These are phyloP conservation scores for Aphanomyces astaci DNA, from an alignment of 352 stramenopile genomes.

Conservation along the genomic window DNA sequence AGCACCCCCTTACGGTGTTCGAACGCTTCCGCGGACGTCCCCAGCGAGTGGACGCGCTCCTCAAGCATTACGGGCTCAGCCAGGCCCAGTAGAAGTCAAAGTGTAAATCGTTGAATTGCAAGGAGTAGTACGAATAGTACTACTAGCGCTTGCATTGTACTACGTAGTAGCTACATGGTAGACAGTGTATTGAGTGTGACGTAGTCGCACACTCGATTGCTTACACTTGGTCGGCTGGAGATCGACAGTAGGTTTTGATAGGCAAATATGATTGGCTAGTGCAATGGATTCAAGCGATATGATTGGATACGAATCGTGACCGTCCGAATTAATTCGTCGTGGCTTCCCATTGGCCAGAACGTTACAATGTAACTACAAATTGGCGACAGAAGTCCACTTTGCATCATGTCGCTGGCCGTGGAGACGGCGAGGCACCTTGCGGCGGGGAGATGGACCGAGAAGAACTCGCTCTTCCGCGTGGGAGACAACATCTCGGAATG, in stretches of 20 bases:
- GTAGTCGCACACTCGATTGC: too few relatives aligned
- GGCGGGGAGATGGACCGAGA: background rate
- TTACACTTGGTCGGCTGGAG: too few relatives aligned
- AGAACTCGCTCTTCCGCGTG: constrained; percentile 19
- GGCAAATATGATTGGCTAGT: background rate
- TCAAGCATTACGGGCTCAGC: constrained; percentile 91
- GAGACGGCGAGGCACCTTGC: background rate
- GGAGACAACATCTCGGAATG: constrained; percentile 15
- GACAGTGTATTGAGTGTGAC: too few relatives aligned
- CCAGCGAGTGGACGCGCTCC: constrained; percentile 88
- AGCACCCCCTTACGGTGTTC: constrained; percentile 91
- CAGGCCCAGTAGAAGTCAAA: constrained; percentile 18
- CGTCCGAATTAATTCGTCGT: too few relatives aligned
- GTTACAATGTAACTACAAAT: constrained; percentile 13
- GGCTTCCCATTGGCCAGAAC: background rate
- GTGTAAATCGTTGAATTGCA: background rate
- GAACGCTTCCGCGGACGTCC: constrained; percentile 92
- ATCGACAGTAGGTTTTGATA: too few relatives aligned
- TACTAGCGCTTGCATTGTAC: background rate
- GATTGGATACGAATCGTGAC: background rate
- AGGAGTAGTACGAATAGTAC: background rate
- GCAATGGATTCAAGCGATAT: background rate
- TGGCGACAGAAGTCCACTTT: background rate
- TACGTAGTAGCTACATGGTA: too few relatives aligned
- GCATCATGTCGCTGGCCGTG: background rate